Conservation (phyloP, 441 rosid genomes). For the Manihot esculenta region DNA sequence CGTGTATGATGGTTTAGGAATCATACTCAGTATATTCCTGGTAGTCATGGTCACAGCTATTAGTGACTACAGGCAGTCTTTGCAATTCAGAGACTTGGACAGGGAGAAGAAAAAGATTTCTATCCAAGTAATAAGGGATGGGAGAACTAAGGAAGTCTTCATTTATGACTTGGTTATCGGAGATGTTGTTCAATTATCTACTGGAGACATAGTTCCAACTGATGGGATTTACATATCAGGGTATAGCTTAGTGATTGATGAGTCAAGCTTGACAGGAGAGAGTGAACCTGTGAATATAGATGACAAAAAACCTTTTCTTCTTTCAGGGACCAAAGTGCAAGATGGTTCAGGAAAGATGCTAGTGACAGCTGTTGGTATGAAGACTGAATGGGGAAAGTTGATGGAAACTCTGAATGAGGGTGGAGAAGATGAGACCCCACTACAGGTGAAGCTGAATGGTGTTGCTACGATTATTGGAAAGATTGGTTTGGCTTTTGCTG, state of each 20-base stretch:
- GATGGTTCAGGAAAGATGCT: slow-evolving; percentile 50
- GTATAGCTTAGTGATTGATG: slow-evolving; percentile 47
- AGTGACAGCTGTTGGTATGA: slow-evolving; percentile 50
- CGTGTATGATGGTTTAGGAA: slow-evolving; percentile 55
- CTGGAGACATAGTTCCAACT: slow-evolving; percentile 52
- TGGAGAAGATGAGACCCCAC: slow-evolving; percentile 45
- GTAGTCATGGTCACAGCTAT: slow-evolving; percentile 42
- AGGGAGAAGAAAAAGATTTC: slow-evolving; percentile 38
- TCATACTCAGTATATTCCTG: slow-evolving; percentile 40
- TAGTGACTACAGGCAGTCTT: slow-evolving; percentile 43
- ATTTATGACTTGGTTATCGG: slow-evolving; percentile 49
- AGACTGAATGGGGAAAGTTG: slow-evolving; percentile 54
- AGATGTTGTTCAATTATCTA: slow-evolving; percentile 46
- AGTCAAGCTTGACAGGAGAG: slow-evolving; percentile 61
- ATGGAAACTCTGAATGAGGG: slow-evolving; percentile 40
- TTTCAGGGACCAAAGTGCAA: slow-evolving; percentile 44
- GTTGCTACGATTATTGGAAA: slow-evolving; percentile 50
- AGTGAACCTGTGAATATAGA: slow-evolving; percentile 39
- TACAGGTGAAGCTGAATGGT: slow-evolving; percentile 46
- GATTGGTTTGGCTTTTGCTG: slow-evolving; percentile 46
- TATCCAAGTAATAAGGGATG: slow-evolving; percentile 42
- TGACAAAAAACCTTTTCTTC: slow-evolving; percentile 39
- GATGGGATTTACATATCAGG: slow-evolving; percentile 51
- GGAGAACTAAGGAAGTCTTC: slow-evolving; percentile 31
- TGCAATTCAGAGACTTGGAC: slow-evolving; percentile 39